phyloP scores from a whole-genome alignment of 2,329 filamentous ascomycete genomes.

The Botrytis paeoniae region DNA sequence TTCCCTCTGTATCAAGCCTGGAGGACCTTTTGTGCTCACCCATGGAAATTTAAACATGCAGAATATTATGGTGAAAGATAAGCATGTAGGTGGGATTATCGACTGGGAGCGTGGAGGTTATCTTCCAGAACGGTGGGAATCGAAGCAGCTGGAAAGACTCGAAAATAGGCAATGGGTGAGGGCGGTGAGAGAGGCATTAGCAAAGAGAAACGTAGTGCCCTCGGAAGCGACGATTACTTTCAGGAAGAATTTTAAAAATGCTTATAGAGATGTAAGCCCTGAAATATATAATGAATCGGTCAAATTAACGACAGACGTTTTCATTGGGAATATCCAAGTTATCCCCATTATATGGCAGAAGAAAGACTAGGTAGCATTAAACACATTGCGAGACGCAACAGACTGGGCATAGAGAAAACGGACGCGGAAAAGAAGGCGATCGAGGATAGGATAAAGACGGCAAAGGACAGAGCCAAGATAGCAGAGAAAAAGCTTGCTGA shows the following conservation, averaged over 20 bases:
- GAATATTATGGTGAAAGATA: slow-evolving; percentile 7
- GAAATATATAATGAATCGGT: too few relatives aligned
- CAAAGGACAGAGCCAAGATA: not conserved
- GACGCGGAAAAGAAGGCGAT: not conserved
- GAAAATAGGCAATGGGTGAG: fast-evolving
- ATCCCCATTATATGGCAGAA: not conserved
- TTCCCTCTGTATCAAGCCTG: not conserved
- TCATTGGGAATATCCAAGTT: not conserved
- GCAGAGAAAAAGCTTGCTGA: not conserved
- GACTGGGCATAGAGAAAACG: not conserved
- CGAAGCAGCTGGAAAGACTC: fast-evolving
- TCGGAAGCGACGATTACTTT: not conserved
- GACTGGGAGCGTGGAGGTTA: slow-evolving; percentile 1
- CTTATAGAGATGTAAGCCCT: not conserved
- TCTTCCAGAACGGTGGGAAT: not conserved
- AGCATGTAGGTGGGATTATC: not conserved
- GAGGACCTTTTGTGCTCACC: not conserved
- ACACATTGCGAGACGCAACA: not conserved
- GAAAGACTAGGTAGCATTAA: fast-evolving
- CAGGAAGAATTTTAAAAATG: fast-evolving
- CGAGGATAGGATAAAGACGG: not conserved
- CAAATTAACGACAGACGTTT: not conserved
- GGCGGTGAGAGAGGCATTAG: not conserved
- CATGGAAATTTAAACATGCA: not conserved
- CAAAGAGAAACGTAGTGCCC: not conserved